Conservation (phyloP, 768 basidiomycete species). For the Kockovaella imperatae region DNA sequence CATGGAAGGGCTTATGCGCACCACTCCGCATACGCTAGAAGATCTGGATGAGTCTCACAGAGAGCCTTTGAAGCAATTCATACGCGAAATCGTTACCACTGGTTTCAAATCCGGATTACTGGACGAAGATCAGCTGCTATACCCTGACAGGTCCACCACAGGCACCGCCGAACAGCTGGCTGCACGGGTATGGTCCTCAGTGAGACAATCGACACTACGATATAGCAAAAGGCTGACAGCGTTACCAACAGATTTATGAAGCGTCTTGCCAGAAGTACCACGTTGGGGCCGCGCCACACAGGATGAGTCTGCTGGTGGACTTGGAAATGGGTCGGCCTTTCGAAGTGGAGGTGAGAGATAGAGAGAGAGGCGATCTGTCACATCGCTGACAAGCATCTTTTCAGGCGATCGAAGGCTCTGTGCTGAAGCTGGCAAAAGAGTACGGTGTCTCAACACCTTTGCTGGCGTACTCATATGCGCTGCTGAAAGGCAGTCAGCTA, state of each 20-base stretch:
- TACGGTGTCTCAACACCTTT: slow-evolving; percentile 18
- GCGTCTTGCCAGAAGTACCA: slow-evolving; percentile 2
- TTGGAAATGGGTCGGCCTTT: slow-evolving; percentile 33
- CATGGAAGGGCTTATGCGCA: slow-evolving; percentile 26
- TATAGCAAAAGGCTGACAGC: too few relatives aligned
- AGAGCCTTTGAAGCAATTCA: slow-evolving; percentile 18
- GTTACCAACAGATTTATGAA: not conserved
- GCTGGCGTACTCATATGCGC: slow-evolving; percentile 21
- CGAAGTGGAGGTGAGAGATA: slow-evolving; percentile 31
- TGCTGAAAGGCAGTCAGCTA: slow-evolving; percentile 30
- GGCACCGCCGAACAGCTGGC: slow-evolving; percentile 9
- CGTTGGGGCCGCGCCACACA: slow-evolving; percentile 16
- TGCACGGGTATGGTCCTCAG: slow-evolving; percentile 14
- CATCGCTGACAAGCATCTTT: not conserved
- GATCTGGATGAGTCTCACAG: slow-evolving; percentile 4
- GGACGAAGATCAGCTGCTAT: slow-evolving; percentile 18
- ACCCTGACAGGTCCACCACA: slow-evolving; percentile 20
- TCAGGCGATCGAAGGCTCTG: slow-evolving; percentile 19
- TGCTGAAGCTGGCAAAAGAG: slow-evolving; percentile 20
- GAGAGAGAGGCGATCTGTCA: not conserved
- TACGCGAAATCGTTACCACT: slow-evolving; percentile 29
- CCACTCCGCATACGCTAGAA: slow-evolving; percentile 16
- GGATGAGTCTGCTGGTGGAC: slow-evolving; percentile 35
- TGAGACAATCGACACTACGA: slow-evolving; percentile 8
- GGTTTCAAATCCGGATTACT: slow-evolving; percentile 33